These are phyloP conservation scores for Ustilago trichophora DNA, from an alignment of 1,284 basidiomycete species.

Conservation along the genomic window DNA sequence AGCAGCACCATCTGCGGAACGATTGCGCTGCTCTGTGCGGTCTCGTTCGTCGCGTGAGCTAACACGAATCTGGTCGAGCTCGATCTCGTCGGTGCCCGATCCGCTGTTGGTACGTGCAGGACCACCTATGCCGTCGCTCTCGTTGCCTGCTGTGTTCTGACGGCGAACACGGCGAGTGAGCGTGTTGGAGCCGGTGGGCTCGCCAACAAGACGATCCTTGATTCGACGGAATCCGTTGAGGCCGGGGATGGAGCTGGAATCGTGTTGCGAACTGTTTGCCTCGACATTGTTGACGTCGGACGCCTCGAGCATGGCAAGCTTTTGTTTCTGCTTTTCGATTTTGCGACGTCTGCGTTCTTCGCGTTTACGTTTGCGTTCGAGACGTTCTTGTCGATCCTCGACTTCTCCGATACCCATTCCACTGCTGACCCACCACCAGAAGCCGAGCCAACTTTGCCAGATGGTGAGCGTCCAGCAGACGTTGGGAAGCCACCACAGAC, in stretches of 20 bases:
- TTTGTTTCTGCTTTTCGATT: constrained; percentile 42
- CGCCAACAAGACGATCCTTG: constrained; percentile 42
- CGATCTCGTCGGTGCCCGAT: constrained; percentile 26
- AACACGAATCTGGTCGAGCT: constrained; percentile 38
- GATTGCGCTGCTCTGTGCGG: not conserved
- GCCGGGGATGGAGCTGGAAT: constrained; percentile 45
- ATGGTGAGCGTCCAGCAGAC: constrained; percentile 63
- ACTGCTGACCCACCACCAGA: constrained; percentile 67
- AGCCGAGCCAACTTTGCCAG: constrained; percentile 66
- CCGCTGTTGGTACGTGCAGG: constrained; percentile 4
- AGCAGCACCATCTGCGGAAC: not conserved
- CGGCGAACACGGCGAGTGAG: constrained; percentile 34
- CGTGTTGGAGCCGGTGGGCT: constrained; percentile 17
- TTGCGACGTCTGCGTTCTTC: constrained; percentile 49
- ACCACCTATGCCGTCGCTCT: constrained; percentile 6
- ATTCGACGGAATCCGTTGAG: constrained; percentile 44
- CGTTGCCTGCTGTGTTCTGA: constrained; percentile 7
- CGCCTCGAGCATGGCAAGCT: constrained; percentile 27
- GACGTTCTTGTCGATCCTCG: constrained; percentile 59
- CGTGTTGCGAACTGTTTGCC: constrained; percentile 35
- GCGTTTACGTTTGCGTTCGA: constrained; percentile 49
- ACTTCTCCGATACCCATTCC: constrained; percentile 67
- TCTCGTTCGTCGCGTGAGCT: constrained; percentile 4
- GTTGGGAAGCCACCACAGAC: constrained; percentile 64
- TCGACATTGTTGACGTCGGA: constrained; percentile 25